A percentile compares a stretch with the other conserved stretches of the same genome.
Evolutionary conservation across 2,329 filamentous ascomycete species (phyloP).

Genomic region (Blumeria hordei): DNA sequence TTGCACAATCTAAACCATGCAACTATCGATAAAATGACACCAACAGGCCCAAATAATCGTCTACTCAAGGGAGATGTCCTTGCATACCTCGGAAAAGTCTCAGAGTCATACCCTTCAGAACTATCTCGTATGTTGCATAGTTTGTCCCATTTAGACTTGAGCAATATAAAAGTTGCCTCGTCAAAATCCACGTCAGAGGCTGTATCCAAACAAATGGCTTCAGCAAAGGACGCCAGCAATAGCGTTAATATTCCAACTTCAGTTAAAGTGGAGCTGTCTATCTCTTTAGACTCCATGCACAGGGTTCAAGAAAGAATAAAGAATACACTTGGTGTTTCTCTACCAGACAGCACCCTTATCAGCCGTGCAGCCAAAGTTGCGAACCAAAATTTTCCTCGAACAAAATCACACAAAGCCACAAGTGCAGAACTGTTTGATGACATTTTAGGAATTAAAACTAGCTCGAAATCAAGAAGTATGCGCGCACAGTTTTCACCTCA

Average conservation of each 20-base stretch:
- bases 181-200: slow-evolving; percentile 9
- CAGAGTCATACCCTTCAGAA: slow-evolving; percentile 42
- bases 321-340: slow-evolving; percentile 48
- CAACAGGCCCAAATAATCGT: slow-evolving; percentile 68
- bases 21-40: slow-evolving; percentile 58
- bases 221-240: slow-evolving; percentile 18
- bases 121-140: slow-evolving; percentile 50
- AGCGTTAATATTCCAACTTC: slow-evolving; percentile 17
- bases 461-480: slow-evolving; percentile 25
- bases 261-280: slow-evolving; percentile 33
- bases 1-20: slow-evolving; percentile 52
- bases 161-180: slow-evolving; percentile 67
- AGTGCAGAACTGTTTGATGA: slow-evolving; percentile 74
- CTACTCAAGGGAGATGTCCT: slow-evolving; percentile 90
- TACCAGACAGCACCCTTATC: slow-evolving; percentile 74
- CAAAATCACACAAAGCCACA: slow-evolving; percentile 37
- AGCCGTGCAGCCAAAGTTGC: slow-evolving; percentile 64
- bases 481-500: slow-evolving; percentile 33
- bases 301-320: slow-evolving; percentile 63
- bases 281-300: slow-evolving; percentile 53
- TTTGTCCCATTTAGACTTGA: slow-evolving; percentile 68
- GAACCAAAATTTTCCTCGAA: slow-evolving; percentile 60
- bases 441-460: slow-evolving; percentile 44
- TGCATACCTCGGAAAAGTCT: slow-evolving; percentile 62
- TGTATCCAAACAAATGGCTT: slow-evolving; percentile 18